These are phyloP conservation scores for Carex cristatella DNA, from an alignment of 176 grass and related monocot genomes.

Conservation along the genomic window DNA sequence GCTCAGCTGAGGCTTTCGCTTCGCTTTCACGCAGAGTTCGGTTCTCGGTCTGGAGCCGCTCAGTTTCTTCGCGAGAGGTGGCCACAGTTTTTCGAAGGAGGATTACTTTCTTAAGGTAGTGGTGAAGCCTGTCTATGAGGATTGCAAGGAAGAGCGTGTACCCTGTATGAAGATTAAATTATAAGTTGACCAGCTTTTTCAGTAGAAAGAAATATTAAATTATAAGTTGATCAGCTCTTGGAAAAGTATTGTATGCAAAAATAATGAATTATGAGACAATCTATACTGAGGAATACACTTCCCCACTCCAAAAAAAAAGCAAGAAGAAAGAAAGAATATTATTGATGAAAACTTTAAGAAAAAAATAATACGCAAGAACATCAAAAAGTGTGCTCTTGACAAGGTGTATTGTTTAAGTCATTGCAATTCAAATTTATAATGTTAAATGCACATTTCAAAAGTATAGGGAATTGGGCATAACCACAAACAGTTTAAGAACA, in stretches of 20 bases:
- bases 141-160: constrained; percentile 75
- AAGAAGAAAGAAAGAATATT: not conserved
- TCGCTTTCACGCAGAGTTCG: constrained; percentile 46
- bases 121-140: constrained; percentile 72
- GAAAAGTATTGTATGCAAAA: not conserved
- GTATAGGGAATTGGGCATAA: not conserved
- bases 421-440: not conserved
- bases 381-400: not conserved
- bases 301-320: not conserved
- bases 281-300: not conserved
- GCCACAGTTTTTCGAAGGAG: constrained; percentile 40
- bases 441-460: not conserved
- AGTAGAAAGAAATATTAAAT: not conserved
- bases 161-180: constrained; percentile 34
- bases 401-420: not conserved
- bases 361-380: not conserved
- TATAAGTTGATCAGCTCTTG: no score
- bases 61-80: constrained; percentile 58
- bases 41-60: constrained; percentile 77
- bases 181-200: constrained; percentile 5
- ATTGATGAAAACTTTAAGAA: not conserved
- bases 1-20: constrained; percentile 38
- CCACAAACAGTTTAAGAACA: not conserved
- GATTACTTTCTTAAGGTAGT: constrained; percentile 66
- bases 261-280: not conserved